A percentile compares a stretch with the other conserved stretches of the same genome.
phyloP scores from a whole-genome alignment of 768 basidiomycete species.

The Daedaleopsis sinensis region DNA sequence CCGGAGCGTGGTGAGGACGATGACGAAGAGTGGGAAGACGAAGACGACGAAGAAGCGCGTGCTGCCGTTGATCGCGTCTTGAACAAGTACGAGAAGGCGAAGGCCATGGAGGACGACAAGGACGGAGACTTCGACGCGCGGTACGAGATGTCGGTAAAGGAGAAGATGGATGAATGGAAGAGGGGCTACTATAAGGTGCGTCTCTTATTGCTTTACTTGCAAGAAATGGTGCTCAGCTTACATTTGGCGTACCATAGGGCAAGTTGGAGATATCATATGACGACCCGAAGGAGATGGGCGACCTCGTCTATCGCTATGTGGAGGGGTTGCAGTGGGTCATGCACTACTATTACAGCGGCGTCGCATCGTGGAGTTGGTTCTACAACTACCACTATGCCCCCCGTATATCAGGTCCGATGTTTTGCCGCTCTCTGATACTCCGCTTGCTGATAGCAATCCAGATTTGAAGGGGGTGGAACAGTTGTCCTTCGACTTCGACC shows the following conservation, averaged over 20 bases:
- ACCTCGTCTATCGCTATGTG: constrained; percentile 79
- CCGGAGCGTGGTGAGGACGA: constrained; percentile 50
- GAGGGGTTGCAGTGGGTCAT: constrained; percentile 99
- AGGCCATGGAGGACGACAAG: constrained; percentile 70
- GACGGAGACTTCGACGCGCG: constrained; percentile 78
- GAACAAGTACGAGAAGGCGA: constrained; percentile 86
- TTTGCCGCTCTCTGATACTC: not conserved
- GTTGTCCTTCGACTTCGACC: constrained; percentile 83
- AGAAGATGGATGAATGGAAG: constrained; percentile 96
- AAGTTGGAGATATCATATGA: constrained; percentile 86
- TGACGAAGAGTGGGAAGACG: constrained; percentile 52
- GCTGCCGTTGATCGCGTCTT: constrained; percentile 82
- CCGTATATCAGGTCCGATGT: constrained; percentile 80
- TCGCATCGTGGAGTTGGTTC: constrained; percentile 99
- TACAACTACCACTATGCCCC: constrained; percentile 98
- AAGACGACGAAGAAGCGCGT: constrained; percentile 71
- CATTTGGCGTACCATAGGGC: constrained; percentile 48
- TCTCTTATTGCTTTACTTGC: not conserved
- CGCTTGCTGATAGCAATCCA: constrained; percentile 28
- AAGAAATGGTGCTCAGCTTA: constrained; percentile 6
- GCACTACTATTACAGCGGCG: constrained; percentile 98
- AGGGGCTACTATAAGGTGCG: constrained; percentile 82
- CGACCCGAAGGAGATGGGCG: constrained; percentile 64
- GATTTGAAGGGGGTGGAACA: constrained; percentile 65
- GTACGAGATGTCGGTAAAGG: constrained; percentile 68